Base-by-base conservation (phyloP, 306 rosid species). In the Begonia fuchsioides region DNA sequence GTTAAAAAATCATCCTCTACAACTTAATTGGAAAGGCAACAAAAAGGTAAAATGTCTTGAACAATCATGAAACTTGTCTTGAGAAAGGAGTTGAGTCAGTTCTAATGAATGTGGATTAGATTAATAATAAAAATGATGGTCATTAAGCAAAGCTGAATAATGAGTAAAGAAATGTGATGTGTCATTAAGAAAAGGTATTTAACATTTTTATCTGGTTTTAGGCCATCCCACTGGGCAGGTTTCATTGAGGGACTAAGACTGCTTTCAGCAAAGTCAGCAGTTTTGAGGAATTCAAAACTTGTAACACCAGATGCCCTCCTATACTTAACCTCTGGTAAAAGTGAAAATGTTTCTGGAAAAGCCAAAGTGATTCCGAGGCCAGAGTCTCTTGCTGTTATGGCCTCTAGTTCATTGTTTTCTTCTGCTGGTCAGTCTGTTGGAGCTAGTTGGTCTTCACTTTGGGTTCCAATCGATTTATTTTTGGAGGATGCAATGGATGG, bases 391-490 rank as follows among this genome's bases (percentile, higher is more conserved):
- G 70, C 75, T 17, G 54, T 80, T 64, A 72, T 72, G 68, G 55
- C 76, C 50, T 51, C 75, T 63, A 70, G 77, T 40, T 69, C 79
- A 18, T 68, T 63, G 12, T 67, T 70, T 48, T 68, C 79, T 61
- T 71, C 72, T 57, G 61, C 74, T 38, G 65, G 56, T 44, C 86
- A 74, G 58, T 66, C 78, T 60, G 71, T 58, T 50, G 93, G 90
- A 39, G 71, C 68, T 69, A 68, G 59, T 66, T 76, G 73, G 68
- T 81, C 95, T 56, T 63, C 77, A 4, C 60, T 74, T 45, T 90
- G 97, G 97, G 82, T 90, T 77, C 95, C 97, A 47, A 62, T 90
- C 56, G 97, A 90, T 76, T 58, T 90, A 63, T 74, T 81, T 52
- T 68, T 90, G 63, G 94, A 90, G 71, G 92, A 90, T 71, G 80